Evolutionary conservation across 768 basidiomycete genomes (phyloP), one percentile per base, ranked within the genome.

Genomic region (Phlebiopsis flavidoalba): DNA sequence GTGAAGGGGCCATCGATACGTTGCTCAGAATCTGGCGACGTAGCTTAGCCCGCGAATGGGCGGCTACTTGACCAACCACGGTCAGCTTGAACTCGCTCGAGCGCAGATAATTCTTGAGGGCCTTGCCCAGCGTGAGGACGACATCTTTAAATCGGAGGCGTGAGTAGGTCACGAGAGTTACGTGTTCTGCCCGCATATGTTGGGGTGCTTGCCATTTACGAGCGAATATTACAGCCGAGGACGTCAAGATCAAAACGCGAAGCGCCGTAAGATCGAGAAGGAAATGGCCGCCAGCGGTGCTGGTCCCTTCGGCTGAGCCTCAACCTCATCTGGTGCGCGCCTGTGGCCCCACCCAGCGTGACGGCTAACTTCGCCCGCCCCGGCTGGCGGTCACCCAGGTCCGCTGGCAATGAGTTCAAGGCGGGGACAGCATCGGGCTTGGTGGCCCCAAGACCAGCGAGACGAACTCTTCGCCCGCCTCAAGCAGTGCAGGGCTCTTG

Each of bases 1-100:
- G 97, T 69, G 96, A 99, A 79, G 97, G 97, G 63, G 97, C 96
- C 33, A 98, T 99, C 79, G 97, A 98, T 79, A 97, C 91, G 60
- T 78, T 99, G 63, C 77, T 99, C 71, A 89, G 83, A 74, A 98
- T 99, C 53, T 99, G 97, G 97, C 94, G 91, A 75, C 80, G 80
- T 75, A 95, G 72, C 78, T 99, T 43, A 31, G n/a, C n/a, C 87
- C 92, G 37, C 83, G 89, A 69, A 98, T 99, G 97, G 96, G 95
- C 57, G 97, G 97, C 50, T 99, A 98, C 76, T 69, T 98, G 69
- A 95, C 96, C 53, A 88, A 97, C 70, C 89, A 97, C 74, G 97
- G 97, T 60, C 82, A 84, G 68, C 81, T 98, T 72, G 88, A 93
- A 71, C 77, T 98, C 64, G 77, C 83, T 53, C 81, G 95, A 74